Conservation (phyloP, 768 basidiomycete species). For the Tricholoma matsutake region DNA sequence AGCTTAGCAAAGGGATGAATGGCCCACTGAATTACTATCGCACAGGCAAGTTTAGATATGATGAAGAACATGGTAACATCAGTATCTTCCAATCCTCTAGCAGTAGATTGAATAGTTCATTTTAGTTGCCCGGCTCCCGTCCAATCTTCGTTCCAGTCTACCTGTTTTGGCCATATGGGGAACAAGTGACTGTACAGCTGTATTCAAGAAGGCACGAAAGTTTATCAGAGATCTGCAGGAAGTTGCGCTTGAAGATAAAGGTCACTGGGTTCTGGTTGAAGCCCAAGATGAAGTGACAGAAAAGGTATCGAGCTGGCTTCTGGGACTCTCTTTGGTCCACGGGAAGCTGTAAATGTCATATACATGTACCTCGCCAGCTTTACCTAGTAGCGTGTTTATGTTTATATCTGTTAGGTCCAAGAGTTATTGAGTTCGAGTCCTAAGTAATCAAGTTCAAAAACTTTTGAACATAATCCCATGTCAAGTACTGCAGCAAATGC, state of each 20-base stretch:
- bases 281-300: constrained; percentile 52
- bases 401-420: neutral
- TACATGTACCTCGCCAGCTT: too few relatives aligned
- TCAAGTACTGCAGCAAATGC: constrained; percentile 18
- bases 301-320: constrained; percentile 46
- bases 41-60: constrained; percentile 53
- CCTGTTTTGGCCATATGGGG: constrained; percentile 65
- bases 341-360: constrained; percentile 15
- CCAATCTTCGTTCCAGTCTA: constrained; percentile 42
- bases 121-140: constrained; percentile 42
- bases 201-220: constrained; percentile 43
- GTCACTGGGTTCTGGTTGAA: constrained; percentile 73
- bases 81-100: neutral
- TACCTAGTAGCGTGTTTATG: too few relatives aligned
- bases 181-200: constrained; percentile 44
- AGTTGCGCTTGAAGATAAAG: constrained; percentile 49
- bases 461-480: constrained; percentile 6
- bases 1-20: constrained; percentile 51
- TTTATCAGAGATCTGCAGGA: constrained; percentile 51
- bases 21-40: constrained; percentile 81
- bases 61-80: constrained; percentile 55
- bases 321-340: constrained; percentile 23
- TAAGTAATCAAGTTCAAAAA: too few relatives aligned
- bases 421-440: neutral
- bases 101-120: neutral